Percentiles rank a stretch among this genome's conserved stretches.
phyloP scores from a whole-genome alignment of 2,329 filamentous ascomycete species.

The Alternaria arbusti region DNA sequence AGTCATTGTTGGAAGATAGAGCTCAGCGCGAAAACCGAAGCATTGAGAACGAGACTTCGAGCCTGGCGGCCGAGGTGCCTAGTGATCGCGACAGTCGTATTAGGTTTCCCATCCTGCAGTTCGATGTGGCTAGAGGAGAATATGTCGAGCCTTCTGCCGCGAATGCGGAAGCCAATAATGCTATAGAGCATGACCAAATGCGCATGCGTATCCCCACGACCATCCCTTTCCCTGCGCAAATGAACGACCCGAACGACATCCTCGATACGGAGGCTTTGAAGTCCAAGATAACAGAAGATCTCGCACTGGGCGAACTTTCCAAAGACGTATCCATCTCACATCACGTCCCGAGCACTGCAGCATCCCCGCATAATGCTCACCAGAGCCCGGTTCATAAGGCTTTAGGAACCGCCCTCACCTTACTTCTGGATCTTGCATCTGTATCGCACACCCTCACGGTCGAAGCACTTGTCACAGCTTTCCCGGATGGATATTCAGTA shows the following conservation, averaged over 20 bases:
- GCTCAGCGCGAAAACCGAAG: neutral
- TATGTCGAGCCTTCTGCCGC: neutral
- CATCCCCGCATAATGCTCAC: neutral
- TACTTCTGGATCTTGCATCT: conserved; percentile 20
- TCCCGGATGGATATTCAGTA: conserved; percentile 57
- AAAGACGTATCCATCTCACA: conserved; percentile 20
- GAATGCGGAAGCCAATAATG: neutral
- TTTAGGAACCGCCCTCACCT: conserved; percentile 20
- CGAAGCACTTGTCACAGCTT: conserved; percentile 22
- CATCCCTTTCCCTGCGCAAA: neutral
- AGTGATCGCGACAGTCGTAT: neutral
- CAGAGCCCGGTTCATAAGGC: conserved; percentile 33
- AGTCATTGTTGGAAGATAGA: neutral
- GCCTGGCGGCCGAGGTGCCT: neutral
- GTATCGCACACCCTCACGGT: conserved; percentile 19
- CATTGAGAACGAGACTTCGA: no score
- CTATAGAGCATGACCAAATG: neutral
- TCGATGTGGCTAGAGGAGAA: neutral
- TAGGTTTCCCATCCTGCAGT: neutral
- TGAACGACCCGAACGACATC: neutral
- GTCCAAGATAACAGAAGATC: conserved; percentile 6
- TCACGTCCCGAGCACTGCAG: neutral
- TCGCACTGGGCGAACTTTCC: conserved; percentile 16
- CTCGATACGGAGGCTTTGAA: neutral
- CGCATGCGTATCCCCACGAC: conserved; percentile 33